These are phyloP conservation scores for Cystobasidium pallidum DNA, from an alignment of 1,284 basidiomycete species.

Conservation along the genomic window DNA sequence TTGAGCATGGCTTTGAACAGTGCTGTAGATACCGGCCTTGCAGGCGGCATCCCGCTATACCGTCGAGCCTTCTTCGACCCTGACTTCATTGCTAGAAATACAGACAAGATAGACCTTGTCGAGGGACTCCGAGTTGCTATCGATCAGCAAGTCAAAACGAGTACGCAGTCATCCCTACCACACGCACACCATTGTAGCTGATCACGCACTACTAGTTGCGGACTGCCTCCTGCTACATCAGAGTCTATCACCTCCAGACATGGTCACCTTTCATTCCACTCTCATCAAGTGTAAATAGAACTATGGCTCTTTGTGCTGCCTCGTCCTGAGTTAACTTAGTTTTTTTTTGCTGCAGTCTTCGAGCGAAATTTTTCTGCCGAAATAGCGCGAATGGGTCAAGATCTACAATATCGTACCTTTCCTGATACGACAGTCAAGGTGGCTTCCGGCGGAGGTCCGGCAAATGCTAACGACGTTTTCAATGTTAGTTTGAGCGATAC, in stretches of 20 bases:
- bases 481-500: neutral
- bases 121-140: constrained; percentile 73
- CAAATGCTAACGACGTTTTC: neutral
- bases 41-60: constrained; percentile 76
- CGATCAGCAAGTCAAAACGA: constrained; percentile 72
- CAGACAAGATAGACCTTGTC: constrained; percentile 71
- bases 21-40: constrained; percentile 79
- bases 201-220: constrained; percentile 62
- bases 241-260: constrained; percentile 79
- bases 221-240: constrained; percentile 81
- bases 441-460: neutral
- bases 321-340: neutral
- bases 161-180: neutral
- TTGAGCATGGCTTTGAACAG: constrained; percentile 85
- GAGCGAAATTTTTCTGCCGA: constrained; percentile 87
- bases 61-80: constrained; percentile 72
- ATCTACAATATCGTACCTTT: constrained; percentile 33
- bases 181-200: neutral
- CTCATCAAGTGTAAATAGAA: constrained; percentile 67
- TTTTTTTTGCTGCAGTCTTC: constrained; percentile 63
- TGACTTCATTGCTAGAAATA: constrained; percentile 69
- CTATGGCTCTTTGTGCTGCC: neutral
- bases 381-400: constrained; percentile 60
- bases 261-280: constrained; percentile 87
- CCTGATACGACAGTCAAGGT: neutral